Evolutionary conservation across 441 rosid genomes (phyloP).

Genomic region (Arabidopsis hybrid): DNA sequence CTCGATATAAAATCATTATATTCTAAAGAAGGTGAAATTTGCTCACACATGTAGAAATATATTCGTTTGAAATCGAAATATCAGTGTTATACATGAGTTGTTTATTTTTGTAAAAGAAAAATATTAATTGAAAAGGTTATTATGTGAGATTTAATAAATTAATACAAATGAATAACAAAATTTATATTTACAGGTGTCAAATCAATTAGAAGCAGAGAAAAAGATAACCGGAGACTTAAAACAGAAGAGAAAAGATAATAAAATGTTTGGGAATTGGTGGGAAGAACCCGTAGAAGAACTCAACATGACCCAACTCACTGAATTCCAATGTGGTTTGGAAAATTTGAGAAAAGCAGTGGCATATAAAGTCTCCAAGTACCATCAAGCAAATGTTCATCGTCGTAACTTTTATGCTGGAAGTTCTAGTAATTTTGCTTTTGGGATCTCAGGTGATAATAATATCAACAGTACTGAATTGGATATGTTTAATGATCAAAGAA

Average conservation of each 20-base stretch:
- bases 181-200: too few species aligned
- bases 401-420: conserved; percentile 10
- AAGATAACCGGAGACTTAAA: conserved; percentile 46
- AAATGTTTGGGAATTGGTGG: conserved; percentile 51
- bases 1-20: too few species aligned
- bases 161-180: neutral
- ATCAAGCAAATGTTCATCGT: neutral
- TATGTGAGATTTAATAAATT: neutral
- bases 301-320: conserved; percentile 40
- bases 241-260: conserved; percentile 35
- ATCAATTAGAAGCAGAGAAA: conserved; percentile 46
- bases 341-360: conserved; percentile 46
- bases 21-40: too few species aligned
- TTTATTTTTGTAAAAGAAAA: too few species aligned
- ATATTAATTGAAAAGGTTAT: too few species aligned
- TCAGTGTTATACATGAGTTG: too few species aligned
- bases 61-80: too few species aligned
- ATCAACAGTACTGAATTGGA: neutral
- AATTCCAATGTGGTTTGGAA: conserved; percentile 43
- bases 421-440: conserved; percentile 21
- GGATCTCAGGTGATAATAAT: conserved; percentile 1
- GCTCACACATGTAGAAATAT: too few species aligned
- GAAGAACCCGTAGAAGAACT: conserved; percentile 51
- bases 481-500: conserved; percentile 8
- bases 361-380: conserved; percentile 44